These are phyloP conservation scores for Pouteria glomerata DNA, from an alignment of 148 eudicot genomes.

Conservation along the genomic window DNA sequence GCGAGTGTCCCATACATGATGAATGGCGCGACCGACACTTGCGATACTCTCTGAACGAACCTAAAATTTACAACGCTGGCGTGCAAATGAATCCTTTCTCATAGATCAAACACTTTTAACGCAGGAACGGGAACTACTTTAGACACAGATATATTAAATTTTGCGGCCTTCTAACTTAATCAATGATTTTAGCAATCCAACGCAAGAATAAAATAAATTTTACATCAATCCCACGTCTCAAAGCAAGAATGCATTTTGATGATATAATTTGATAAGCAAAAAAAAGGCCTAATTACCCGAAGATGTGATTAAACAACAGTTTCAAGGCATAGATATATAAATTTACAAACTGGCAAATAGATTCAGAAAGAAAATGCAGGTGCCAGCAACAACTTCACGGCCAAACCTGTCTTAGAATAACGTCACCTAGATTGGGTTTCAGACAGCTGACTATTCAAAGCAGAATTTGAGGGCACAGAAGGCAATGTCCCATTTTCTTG, in stretches of 20 bases:
- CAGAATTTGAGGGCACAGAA: constrained; percentile 44
- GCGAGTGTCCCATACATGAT: neutral
- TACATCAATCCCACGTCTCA: neutral
- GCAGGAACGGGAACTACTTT: neutral
- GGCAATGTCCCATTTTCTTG: constrained; percentile 44
- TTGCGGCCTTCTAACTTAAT: neutral
- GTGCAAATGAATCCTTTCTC: neutral
- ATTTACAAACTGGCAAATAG: too few species aligned
- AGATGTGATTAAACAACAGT: too few species aligned
- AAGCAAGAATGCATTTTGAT: too few species aligned
- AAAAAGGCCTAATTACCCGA: too few species aligned
- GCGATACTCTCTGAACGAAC: neutral
- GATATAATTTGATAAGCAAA: too few species aligned
- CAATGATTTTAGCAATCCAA: neutral
- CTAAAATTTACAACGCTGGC: neutral
- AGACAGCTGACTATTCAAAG: constrained; percentile 51
- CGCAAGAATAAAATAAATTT: neutral
- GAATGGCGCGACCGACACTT: neutral
- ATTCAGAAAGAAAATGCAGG: too few species aligned
- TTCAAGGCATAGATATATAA: too few species aligned
- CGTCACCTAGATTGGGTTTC: constrained; percentile 57
- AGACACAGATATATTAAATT: neutral
- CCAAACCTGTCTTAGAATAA: too few species aligned
- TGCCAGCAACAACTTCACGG: too few species aligned
- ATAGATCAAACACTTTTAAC: too few species aligned